A percentile compares a stretch with the other conserved stretches of the same genome.
Conservation (phyloP, 805 yeast genomes). For the Candida rishiriensis region DNA sequence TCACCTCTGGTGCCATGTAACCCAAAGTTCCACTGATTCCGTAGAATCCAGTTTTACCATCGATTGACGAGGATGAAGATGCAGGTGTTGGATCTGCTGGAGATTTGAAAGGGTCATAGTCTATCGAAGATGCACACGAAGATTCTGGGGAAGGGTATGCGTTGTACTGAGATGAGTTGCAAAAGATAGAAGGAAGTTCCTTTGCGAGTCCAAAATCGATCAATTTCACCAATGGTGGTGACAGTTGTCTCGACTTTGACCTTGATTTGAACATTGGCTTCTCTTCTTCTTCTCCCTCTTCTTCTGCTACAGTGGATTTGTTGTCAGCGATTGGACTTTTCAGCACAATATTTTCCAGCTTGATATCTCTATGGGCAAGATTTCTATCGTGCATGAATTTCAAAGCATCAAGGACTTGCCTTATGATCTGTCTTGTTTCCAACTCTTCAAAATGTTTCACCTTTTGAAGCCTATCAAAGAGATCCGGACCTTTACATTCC, state of each 20-base stretch:
- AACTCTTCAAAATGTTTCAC: conserved; percentile 75
- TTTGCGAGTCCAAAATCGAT: conserved; percentile 93
- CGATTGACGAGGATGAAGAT: no score
- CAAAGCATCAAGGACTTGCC: conserved; percentile 67
- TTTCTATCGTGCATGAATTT: conserved; percentile 62
- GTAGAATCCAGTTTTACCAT: conserved; percentile 31
- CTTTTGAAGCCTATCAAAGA: conserved; percentile 72
- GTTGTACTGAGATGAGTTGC: no score
- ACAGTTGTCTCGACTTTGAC: no score
- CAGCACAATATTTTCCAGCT: conserved; percentile 81
- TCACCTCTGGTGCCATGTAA: conserved; percentile 89
- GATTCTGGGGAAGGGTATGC: no score
- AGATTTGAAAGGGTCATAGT: no score
- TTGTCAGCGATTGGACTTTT: conserved; percentile 25
- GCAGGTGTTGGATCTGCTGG: no score
- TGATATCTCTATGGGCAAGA: conserved; percentile 84
- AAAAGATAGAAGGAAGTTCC: no score
- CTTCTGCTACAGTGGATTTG: no score
- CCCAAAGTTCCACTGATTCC: conserved; percentile 66
- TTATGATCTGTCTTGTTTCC: conserved; percentile 65
- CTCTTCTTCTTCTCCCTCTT: no score
- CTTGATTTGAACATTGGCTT: conserved; percentile 46
- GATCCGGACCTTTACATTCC: conserved; percentile 84
- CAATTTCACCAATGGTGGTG: conserved; percentile 38
- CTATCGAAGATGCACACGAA: no score